A percentile compares a stretch with the other conserved stretches of the same genome.
These are phyloP conservation scores for Fusarium sulawesiense DNA, from an alignment of 2,329 filamentous ascomycete genomes.

Conservation along the genomic window DNA sequence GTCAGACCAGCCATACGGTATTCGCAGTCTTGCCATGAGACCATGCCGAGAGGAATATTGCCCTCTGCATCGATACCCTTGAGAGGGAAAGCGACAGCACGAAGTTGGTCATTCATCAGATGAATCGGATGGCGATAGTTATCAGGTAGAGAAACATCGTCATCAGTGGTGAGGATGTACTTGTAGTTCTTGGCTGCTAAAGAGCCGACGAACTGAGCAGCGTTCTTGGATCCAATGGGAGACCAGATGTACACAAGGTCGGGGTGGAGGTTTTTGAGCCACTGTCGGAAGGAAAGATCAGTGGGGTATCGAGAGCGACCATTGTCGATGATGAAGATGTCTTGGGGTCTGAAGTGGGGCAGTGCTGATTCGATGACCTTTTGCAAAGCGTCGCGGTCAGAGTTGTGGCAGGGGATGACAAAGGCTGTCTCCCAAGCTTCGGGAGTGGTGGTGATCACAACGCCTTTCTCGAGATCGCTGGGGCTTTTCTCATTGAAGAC, in stretches of 20 bases:
- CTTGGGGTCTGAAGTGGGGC: conserved; percentile 5
- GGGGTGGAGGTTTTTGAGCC: not conserved
- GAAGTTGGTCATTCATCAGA: not conserved
- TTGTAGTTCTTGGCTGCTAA: conserved; percentile 5
- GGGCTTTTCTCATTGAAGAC: not conserved
- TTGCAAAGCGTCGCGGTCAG: not conserved
- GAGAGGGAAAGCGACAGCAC: not conserved
- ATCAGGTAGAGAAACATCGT: not conserved
- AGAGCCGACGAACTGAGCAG: conserved; percentile 1
- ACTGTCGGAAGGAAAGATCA: conserved; percentile 2
- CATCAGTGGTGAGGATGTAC: conserved; percentile 8
- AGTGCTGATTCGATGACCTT: conserved; percentile 1
- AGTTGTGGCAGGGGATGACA: conserved; percentile 7
- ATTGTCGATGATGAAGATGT: conserved; percentile 13
- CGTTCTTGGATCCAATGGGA: conserved; percentile 6
- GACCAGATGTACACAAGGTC: conserved; percentile 9
- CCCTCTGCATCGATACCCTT: conserved; percentile 1
- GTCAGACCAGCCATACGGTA: conserved; percentile 4
- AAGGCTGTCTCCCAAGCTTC: not conserved
- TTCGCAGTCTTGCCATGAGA: conserved; percentile 9
- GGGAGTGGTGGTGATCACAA: not conserved
- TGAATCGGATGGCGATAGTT: conserved; percentile 6
- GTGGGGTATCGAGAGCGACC: not conserved
- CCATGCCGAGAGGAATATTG: not conserved
- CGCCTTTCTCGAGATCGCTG: not conserved